Percentiles rank a stretch among this genome's conserved stretches.
Conservation (phyloP, 2,329 filamentous ascomycete species). For the Fusarium coicis region DNA sequence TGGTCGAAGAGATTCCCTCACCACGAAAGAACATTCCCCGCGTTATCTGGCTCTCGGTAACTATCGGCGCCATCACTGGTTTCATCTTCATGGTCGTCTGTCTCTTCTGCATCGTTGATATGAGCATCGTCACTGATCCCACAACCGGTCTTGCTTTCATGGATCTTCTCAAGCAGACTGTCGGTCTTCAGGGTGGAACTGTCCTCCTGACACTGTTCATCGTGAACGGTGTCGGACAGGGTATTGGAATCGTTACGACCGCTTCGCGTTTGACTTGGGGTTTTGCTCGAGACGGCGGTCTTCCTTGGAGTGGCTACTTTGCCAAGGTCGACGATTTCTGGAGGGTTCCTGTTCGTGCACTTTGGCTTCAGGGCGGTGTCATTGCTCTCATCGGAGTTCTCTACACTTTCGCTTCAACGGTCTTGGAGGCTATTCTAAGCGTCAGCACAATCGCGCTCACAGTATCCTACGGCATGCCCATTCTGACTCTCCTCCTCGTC, state of each 20-base stretch:
- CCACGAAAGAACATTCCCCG: conserved; percentile 62
- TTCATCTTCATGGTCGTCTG: conserved; percentile 64
- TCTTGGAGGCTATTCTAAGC: conserved; percentile 63
- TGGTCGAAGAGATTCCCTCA: conserved; percentile 66
- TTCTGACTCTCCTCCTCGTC: conserved; percentile 57
- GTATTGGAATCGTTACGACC: conserved; percentile 62
- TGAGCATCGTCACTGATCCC: conserved; percentile 55
- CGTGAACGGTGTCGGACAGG: conserved; percentile 65
- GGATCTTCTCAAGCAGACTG: conserved; percentile 54
- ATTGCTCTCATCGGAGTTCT: conserved; percentile 61
- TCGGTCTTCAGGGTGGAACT: conserved; percentile 53
- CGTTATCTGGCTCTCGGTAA: conserved; percentile 63
- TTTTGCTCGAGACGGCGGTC: conserved; percentile 64
- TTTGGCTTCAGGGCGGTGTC: conserved; percentile 62
- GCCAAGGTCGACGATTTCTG: conserved; percentile 56
- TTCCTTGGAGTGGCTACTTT: conserved; percentile 59
- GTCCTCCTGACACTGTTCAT: conserved; percentile 63
- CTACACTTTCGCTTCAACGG: conserved; percentile 64
- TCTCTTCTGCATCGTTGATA: conserved; percentile 60
- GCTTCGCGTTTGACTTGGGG: conserved; percentile 64
- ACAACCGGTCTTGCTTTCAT: conserved; percentile 59
- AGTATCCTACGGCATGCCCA: conserved; percentile 61
- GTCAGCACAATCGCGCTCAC: conserved; percentile 68
- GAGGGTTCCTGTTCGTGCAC: conserved; percentile 63
- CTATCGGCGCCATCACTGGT: conserved; percentile 60